A percentile compares a stretch with the other conserved stretches of the same genome.
Evolutionary conservation across 2,329 filamentous ascomycete species (phyloP).

Genomic region (Xylaria sp.): DNA sequence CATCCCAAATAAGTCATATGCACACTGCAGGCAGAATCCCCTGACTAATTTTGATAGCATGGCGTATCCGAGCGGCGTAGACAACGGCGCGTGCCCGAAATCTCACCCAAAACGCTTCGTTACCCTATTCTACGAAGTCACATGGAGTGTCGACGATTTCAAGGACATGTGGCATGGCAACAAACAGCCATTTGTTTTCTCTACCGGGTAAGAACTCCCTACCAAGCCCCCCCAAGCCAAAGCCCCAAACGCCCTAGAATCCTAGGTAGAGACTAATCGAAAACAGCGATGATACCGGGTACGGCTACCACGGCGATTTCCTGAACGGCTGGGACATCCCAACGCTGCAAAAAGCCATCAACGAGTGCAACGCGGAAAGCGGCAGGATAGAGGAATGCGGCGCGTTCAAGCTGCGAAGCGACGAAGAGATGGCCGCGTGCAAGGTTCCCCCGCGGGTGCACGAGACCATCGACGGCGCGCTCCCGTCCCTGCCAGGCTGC

Average conservation of each 20-base stretch:
- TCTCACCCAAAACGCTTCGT: constrained; percentile 60
- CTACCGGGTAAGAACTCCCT: constrained; percentile 39
- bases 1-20: not conserved
- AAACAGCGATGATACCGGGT: constrained; percentile 51
- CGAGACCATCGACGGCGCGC: constrained; percentile 50
- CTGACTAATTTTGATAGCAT: constrained; percentile 39
- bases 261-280: not conserved
- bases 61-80: constrained; percentile 53
- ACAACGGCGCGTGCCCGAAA: constrained; percentile 55
- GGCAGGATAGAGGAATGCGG: constrained; percentile 51
- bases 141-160: constrained; percentile 59
- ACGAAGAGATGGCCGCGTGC: constrained; percentile 51
- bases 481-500: constrained; percentile 59
- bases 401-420: constrained; percentile 48
- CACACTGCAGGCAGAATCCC: not conserved
- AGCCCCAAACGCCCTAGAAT: not conserved
- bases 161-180: constrained; percentile 51
- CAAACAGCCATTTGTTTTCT: constrained; percentile 57
- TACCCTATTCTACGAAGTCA: constrained; percentile 65
- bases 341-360: constrained; percentile 55
- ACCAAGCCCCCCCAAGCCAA: not conserved
- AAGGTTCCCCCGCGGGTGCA: constrained; percentile 49
- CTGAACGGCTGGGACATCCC: constrained; percentile 63
- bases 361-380: constrained; percentile 51
- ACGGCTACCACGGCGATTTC: constrained; percentile 64